phyloP scores from a whole-genome alignment of 176 grass and related monocot species.

The Guadua angustifolia region DNA sequence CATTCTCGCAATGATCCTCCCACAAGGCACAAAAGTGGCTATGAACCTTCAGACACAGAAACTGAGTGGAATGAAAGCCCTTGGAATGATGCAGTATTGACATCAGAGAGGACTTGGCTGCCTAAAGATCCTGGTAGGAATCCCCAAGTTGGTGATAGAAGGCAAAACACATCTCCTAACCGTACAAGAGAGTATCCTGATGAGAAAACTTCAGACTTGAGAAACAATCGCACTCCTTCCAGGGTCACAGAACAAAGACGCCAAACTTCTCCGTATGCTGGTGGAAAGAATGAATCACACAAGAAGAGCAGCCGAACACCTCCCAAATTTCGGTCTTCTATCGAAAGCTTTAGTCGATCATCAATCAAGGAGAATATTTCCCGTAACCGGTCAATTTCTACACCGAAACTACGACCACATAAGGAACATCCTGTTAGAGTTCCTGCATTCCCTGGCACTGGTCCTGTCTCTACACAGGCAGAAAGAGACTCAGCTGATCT shows the following conservation, averaged over 20 bases:
- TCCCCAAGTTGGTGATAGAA: conserved; percentile 46
- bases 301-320: conserved; percentile 59
- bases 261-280: conserved; percentile 43
- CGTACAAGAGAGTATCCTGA: conserved; percentile 33
- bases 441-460: conserved; percentile 52
- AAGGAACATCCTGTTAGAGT: conserved; percentile 53
- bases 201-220: conserved; percentile 48
- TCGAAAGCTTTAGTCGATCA: conserved; percentile 47
- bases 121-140: conserved; percentile 51
- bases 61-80: conserved; percentile 84
- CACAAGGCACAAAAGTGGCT: conserved; percentile 55
- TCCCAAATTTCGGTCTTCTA: conserved; percentile 51
- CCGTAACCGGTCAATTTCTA: conserved; percentile 56
- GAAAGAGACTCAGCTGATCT: conserved; percentile 38
- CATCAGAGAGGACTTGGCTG: conserved; percentile 48
- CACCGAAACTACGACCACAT: conserved; percentile 46
- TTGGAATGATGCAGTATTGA: conserved; percentile 58
- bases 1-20: conserved; percentile 43
- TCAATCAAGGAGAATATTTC: conserved; percentile 50
- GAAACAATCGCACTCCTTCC: conserved; percentile 45
- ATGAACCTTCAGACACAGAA: conserved; percentile 82
- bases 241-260: conserved; percentile 46
- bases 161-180: conserved; percentile 52
- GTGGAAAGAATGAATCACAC: conserved; percentile 38
- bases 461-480: conserved; percentile 31